These are phyloP conservation scores for Sphaerosporella brunnea DNA, from an alignment of 495 filamentous ascomycete species.

Conservation along the genomic window DNA sequence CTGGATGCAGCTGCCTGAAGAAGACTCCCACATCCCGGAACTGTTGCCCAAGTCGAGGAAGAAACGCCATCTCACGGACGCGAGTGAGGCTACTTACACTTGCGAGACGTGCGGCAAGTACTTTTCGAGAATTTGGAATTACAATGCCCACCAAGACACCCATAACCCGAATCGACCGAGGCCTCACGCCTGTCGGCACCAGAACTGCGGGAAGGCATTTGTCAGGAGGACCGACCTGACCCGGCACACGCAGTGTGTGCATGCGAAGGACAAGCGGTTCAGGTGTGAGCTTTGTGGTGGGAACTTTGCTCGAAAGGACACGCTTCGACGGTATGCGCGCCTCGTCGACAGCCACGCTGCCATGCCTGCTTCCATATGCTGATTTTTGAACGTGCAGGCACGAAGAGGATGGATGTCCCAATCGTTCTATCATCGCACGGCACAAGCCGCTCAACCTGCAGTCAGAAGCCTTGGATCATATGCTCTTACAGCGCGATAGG, in stretches of 20 bases:
- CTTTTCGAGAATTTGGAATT: slow-evolving; percentile 81
- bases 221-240: slow-evolving; percentile 71
- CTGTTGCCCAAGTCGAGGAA: too few relatives aligned
- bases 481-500: too few relatives aligned
- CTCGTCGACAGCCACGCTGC: not conserved
- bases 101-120: slow-evolving; percentile 62
- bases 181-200: slow-evolving; percentile 46
- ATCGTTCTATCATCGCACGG: slow-evolving; percentile 30
- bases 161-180: slow-evolving; percentile 62
- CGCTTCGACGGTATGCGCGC: slow-evolving; percentile 48
- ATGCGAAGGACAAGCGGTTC: slow-evolving; percentile 55
- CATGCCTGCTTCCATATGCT: not conserved
- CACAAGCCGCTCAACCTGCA: slow-evolving; percentile 22
- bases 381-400: slow-evolving; percentile 37
- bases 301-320: slow-evolving; percentile 67
- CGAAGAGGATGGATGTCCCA: slow-evolving; percentile 63
- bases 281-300: slow-evolving; percentile 54
- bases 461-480: slow-evolving; percentile 20
- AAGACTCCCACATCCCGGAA: too few relatives aligned
- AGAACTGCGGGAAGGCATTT: slow-evolving; percentile 54
- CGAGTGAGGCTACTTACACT: slow-evolving; percentile 56
- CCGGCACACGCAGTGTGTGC: slow-evolving; percentile 68
- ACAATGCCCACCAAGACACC: slow-evolving; percentile 73
- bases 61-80: slow-evolving; percentile 44
- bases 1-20: too few relatives aligned